Base-by-base conservation (phyloP, 2,329 filamentous ascomycete species). In the Neofusicoccum ribis region DNA sequence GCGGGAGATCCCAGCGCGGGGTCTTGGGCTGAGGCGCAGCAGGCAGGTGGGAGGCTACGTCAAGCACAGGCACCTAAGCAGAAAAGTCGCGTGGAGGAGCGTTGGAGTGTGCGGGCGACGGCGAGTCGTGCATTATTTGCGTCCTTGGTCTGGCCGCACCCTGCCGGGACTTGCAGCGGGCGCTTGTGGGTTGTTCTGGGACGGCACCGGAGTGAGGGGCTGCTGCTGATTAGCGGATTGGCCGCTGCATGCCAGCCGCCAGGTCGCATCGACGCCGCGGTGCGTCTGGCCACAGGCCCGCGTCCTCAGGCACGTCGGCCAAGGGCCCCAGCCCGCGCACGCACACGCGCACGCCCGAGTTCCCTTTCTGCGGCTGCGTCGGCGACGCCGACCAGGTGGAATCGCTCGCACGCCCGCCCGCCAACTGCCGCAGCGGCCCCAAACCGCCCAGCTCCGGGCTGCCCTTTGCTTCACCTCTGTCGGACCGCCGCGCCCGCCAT, bases 401-500 rank as follows among this genome's bases (percentile, higher is more conserved):
- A 31, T 31, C 27, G 27, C 27, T 5, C 51, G 51, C 36, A 36
- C 51, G 31, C 36, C 17, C 51, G 20, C 9, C 0, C 23, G 23
- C 23, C 23, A 23, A 23, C 23, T 23, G 23, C 23, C 23, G 23
- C 23, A 23, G 23, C 23, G 23, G 23, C 23, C 36, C 36, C 20
- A 39, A 54, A 31, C 36, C 51, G 36, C 41, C 34, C 31, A 41
- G 52, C 52, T 58, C 37, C 52, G 37, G 3, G 37, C 37, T 44
- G 52, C 39, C 52, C 52, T 34, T 34, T 58, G 52, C 52, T 44
- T 43, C 34, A 31, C 15, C 52, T 31, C 52, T 44, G 23, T 41
- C 49, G 49, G 49, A 34, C 49, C 34, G 5, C 51, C 51, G 44
- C 39, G 37, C 54, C 56, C n/a, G 31, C 65, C 67, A 83, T 83